Conservation (phyloP, 495 filamentous ascomycete species). For the Aspergillus mulundensis region DNA sequence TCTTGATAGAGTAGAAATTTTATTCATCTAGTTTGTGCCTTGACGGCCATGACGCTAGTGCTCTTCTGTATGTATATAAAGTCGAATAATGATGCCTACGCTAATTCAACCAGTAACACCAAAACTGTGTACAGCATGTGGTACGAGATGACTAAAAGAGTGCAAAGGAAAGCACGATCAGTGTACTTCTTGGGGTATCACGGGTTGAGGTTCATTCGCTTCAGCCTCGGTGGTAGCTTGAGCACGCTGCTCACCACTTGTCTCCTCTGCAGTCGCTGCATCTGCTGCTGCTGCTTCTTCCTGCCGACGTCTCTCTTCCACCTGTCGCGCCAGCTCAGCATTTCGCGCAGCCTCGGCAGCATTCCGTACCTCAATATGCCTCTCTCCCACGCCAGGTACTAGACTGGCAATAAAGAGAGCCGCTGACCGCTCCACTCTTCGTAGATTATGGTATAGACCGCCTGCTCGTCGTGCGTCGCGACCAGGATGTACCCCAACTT, state of each 20-base stretch:
- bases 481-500: slow-evolving; percentile 6
- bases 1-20: slow-evolving; percentile 1
- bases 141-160: neutral
- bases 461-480: slow-evolving; percentile 7
- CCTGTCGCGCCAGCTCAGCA: slow-evolving; percentile 43
- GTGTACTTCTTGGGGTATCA: slow-evolving; percentile 15
- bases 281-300: slow-evolving; percentile 10
- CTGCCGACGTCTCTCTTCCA: slow-evolving; percentile 24
- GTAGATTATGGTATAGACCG: slow-evolving; percentile 43
- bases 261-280: neutral
- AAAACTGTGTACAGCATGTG: neutral
- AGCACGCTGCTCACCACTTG: neutral
- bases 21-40: neutral
- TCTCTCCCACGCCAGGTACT: slow-evolving; percentile 78
- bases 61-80: neutral
- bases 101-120: slow-evolving; percentile 4
- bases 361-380: slow-evolving; percentile 69
- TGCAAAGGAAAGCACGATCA: neutral
- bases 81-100: slow-evolving; percentile 1
- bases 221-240: neutral
- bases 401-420: slow-evolving; percentile 81
- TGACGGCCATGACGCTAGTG: neutral
- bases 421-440: slow-evolving; percentile 68
- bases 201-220: neutral
- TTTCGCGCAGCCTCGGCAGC: slow-evolving; percentile 55